These are phyloP conservation scores for Paecilomyces fulvus DNA, from an alignment of 2,329 filamentous ascomycete species.

Conservation along the genomic window DNA sequence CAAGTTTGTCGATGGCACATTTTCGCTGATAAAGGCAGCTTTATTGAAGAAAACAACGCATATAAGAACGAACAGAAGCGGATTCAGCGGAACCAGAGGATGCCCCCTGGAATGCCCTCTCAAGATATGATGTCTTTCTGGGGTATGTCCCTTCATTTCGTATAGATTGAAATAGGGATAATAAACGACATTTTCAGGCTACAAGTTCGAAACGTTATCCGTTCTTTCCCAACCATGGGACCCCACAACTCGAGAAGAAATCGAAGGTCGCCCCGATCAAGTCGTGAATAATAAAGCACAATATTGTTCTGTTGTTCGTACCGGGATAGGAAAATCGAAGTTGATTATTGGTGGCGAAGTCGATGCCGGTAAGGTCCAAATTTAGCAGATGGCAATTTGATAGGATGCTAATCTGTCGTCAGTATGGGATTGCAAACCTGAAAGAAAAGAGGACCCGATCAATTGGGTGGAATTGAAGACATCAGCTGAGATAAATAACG, in stretches of 20 bases:
- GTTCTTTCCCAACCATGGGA: slow-evolving; percentile 69
- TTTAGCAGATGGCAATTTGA: background rate
- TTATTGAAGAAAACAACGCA: slow-evolving; percentile 82
- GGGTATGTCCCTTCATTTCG: slow-evolving; percentile 47
- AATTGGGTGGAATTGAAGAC: slow-evolving; percentile 97
- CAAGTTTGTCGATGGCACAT: slow-evolving; percentile 3
- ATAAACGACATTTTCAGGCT: slow-evolving; percentile 50
- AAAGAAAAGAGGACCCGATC: slow-evolving; percentile 55
- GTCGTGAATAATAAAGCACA: slow-evolving; percentile 83
- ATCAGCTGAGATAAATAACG: slow-evolving; percentile 59
- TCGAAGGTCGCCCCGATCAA: slow-evolving; percentile 64
- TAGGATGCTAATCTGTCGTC: slow-evolving; percentile 1
- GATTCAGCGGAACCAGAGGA: slow-evolving; percentile 45
- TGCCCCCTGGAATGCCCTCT: slow-evolving; percentile 48
- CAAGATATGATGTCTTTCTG: slow-evolving; percentile 86
- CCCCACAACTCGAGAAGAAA: slow-evolving; percentile 62
- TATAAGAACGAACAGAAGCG: slow-evolving; percentile 58
- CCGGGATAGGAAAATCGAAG: slow-evolving; percentile 66
- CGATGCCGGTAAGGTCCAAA: slow-evolving; percentile 56
- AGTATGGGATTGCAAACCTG: slow-evolving; percentile 80
- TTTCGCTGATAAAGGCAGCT: slow-evolving; percentile 45
- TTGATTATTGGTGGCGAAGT: slow-evolving; percentile 89
- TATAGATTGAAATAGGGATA: background rate
- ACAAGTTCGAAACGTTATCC: slow-evolving; percentile 89
- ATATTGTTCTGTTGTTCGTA: slow-evolving; percentile 90